Evolutionary conservation across 768 basidiomycete species (phyloP), one percentile per base, ranked within the genome.

Genomic region (Kondoa malvinella): DNA sequence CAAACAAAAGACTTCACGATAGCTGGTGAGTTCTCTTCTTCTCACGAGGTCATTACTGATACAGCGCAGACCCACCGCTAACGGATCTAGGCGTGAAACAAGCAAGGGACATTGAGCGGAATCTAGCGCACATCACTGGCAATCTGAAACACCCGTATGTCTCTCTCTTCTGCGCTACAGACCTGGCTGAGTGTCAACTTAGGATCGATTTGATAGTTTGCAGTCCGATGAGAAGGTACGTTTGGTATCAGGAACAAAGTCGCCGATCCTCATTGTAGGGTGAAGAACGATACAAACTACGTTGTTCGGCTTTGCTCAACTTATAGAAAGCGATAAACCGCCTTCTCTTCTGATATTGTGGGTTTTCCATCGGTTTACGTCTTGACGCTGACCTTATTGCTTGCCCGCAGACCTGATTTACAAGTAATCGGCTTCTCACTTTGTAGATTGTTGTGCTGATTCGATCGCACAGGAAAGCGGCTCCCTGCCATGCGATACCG

Each of bases 211-310:
- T 63, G 3, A 63, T 63, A 27, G 30, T 63, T 29, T 29, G n/a
- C 32, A 31, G 29, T 34, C 61, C 61, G 12, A 27, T 63, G 16
- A 27, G 61, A 63, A 50, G 40, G 40, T 50, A 50, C 21, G 40
- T 8, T 50, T 50, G 8, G 21, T 50, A 8, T 50, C 40, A 21
- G n/a, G n/a, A n/a, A n/a, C n/a, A n/a, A 8, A 50, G 40, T 50
- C 40, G 40, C 8, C 40, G 8, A 21, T 21, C 8, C 40, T 21
- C 8, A 21, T 21, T 50, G 40, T 8, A 50, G 40, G 40, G 40
- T 50, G 21, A 8, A 63, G 61, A n/a, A 63, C 61, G 16, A 27
- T 63, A 27, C 61, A 63, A 29, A 63, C 61, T 17, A 63, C 61
- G 16, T 14, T 34, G 3, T 15, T 26, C n/a, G 61, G 61, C 27